These are phyloP conservation scores for Bremia lactucae DNA, from an alignment of 352 stramenopile genomes.

Conservation along the genomic window DNA sequence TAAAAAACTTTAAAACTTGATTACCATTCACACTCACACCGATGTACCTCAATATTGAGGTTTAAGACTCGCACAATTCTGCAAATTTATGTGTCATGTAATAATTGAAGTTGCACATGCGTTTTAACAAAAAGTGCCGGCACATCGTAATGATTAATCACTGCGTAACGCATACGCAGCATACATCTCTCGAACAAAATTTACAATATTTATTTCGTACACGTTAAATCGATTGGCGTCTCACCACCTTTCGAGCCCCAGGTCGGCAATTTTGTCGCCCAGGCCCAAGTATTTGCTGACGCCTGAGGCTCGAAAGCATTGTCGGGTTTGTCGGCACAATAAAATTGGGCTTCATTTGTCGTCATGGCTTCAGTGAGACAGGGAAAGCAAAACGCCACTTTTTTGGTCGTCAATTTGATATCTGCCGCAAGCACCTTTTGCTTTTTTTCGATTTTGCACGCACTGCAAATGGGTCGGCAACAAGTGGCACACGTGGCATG, in stretches of 20 bases:
- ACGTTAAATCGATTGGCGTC: constrained; percentile 5
- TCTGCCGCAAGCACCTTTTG: constrained; percentile 13
- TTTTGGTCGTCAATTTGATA: constrained; percentile 9
- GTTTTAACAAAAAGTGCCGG: no score
- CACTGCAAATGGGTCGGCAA: constrained; percentile 13
- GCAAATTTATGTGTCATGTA: no score
- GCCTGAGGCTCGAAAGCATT: background rate
- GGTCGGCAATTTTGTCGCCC: constrained; percentile 3
- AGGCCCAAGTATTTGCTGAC: constrained; percentile 4
- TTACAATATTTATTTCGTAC: constrained; percentile 11
- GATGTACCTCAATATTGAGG: no score
- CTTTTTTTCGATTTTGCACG: constrained; percentile 22
- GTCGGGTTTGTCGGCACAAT: constrained; percentile 6
- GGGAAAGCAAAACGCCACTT: constrained; percentile 25
- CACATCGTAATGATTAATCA: no score
- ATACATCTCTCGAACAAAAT: no score
- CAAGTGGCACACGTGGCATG: constrained; percentile 19
- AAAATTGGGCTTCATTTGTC: constrained; percentile 5
- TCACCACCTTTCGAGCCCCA: constrained; percentile 8
- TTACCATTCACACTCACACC: no score
- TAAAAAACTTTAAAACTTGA: no score
- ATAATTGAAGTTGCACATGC: no score
- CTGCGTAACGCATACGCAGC: no score
- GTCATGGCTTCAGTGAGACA: constrained; percentile 14
- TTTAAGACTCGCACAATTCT: no score